Evolutionary conservation across 768 basidiomycete species (phyloP), one percentile per base, ranked within the genome.

Genomic region (Mycena vulgaris): DNA sequence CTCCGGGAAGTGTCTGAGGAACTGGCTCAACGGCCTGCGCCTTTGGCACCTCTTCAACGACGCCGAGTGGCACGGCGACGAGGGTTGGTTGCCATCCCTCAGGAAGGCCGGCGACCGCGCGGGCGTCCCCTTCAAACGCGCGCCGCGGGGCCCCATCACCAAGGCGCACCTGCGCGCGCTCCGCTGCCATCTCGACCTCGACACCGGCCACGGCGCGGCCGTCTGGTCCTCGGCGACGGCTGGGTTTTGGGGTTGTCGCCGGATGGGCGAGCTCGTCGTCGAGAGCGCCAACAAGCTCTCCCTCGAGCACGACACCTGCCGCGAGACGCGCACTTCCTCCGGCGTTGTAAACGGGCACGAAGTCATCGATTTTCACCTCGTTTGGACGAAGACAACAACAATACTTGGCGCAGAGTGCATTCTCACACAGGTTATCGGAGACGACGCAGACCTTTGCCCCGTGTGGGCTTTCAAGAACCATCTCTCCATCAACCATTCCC

Each of bases 41-140:
- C 33, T 42, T 5, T 68, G 67, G 67, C 67, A 68, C 52, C 25
- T 49, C 31, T 27, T 40, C 11, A 53, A 62, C 40, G 67, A 40
- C 16, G 39, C 39, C 17, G 39, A 40, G 17, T 40, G 39, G 39
- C 39, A 40, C 39, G 16, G n/a, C n/a, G n/a, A n/a, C n/a, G n/a
- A n/a, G n/a, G n/a, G n/a, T n/a, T n/a, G n/a, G n/a, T n/a, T n/a
- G 39, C 17, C 28, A 9, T 51, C 51, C 3, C 21, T 40, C 16
- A 59, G 42, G 59, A 52, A 28, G 49, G 49, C 45, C 1, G 49
- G 57, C 39, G 63, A 66, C 23, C 31, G 56, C 28, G 48, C 57
- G 1, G 57, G 69, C 30, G 47, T 65, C 23, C 19, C 25, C 1
- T 59, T 59, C 45, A 58, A 58, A 13, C 63, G 51, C 9, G 42